Conservation (phyloP, 2,329 filamentous ascomycete genomes). For the Phyllosticta ampelicida region DNA sequence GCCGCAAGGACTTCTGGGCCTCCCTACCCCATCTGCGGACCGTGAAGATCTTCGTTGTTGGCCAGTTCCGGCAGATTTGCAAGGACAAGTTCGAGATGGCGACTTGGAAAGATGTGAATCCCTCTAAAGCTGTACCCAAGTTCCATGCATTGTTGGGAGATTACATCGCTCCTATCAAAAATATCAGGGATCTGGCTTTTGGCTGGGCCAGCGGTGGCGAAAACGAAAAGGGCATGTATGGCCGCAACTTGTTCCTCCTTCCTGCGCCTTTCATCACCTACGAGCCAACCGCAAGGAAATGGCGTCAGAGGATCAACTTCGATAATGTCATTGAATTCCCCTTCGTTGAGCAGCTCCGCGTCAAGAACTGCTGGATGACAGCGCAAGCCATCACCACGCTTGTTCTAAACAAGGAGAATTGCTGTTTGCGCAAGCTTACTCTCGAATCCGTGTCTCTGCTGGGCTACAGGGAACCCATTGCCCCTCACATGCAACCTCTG, state of each 20-base stretch:
- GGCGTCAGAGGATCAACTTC: slow-evolving; percentile 12
- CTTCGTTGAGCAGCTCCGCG: slow-evolving; percentile 46
- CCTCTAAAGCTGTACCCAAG: slow-evolving; percentile 40
- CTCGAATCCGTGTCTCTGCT: slow-evolving; percentile 48
- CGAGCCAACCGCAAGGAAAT: slow-evolving; percentile 20
- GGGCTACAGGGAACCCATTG: background rate
- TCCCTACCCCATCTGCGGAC: slow-evolving; percentile 44
- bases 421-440: slow-evolving; percentile 40
- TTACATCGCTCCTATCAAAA: slow-evolving; percentile 37
- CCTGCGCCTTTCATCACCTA: slow-evolving; percentile 45
- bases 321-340: slow-evolving; percentile 38
- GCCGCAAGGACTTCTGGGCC: slow-evolving; percentile 51
- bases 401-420: slow-evolving; percentile 37
- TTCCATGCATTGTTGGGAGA: slow-evolving; percentile 44
- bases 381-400: slow-evolving; percentile 47
- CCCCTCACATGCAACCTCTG: too few species aligned
- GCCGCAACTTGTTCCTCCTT: slow-evolving; percentile 52
- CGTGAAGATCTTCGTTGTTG: slow-evolving; percentile 50
- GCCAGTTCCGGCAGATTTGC: slow-evolving; percentile 53
- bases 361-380: slow-evolving; percentile 60
- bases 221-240: slow-evolving; percentile 49
- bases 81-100: slow-evolving; percentile 42
- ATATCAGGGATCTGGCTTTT: slow-evolving; percentile 49
- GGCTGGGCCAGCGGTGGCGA: slow-evolving; percentile 61
- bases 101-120: slow-evolving; percentile 30